Evolutionary conservation across 2,329 filamentous ascomycete species (phyloP), one percentile per base, ranked within the genome.

Genomic region (Trichoderma arundinaceum): DNA sequence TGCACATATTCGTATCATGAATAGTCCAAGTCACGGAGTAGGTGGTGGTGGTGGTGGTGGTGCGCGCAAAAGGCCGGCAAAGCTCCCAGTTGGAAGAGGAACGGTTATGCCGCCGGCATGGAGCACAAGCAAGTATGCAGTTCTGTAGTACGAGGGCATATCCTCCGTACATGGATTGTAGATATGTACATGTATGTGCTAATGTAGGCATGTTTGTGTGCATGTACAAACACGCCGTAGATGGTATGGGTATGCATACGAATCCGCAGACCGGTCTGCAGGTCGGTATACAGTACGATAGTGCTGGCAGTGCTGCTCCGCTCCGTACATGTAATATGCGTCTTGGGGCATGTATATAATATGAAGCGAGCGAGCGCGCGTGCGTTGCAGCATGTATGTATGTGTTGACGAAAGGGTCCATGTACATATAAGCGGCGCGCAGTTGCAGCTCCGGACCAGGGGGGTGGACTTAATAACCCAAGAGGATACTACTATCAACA

Each of bases 371-470:
- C 13, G 39, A n/a, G n/a, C n/a, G n/a, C n/a, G n/a, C n/a, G n/a
- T n/a, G n/a, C n/a, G n/a, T n/a, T 53, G 48, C 48, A 62, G 39
- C 19, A 43, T 51, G 33, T 35, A 48, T 62, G 58, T 48, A 62
- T 22, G 59, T 44, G 38, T 62, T n/a, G 39, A 52, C 39, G 33
- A 62, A 62, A 62, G n/a, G 17, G 48, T 46, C 48, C n/a, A 43
- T 22, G 28, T 53, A 33, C 39, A 53, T 52, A 39, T 38, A 61
- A 39, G 35, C 58, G 46, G 48, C 38, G 17, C 54, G n/a, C 32
- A 46, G n/a, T 4, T 35, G 41, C 22, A 43, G 19, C 38, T 56
- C 6, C 4, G 38, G 39, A 32, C 35, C 22, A 33, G 46, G 35
- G 35, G 48, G 58, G 58, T 39, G 22, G 22, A 32, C 33, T 52